Base-by-base conservation (phyloP, 768 basidiomycete genomes). In the Boletales sp. region DNA sequence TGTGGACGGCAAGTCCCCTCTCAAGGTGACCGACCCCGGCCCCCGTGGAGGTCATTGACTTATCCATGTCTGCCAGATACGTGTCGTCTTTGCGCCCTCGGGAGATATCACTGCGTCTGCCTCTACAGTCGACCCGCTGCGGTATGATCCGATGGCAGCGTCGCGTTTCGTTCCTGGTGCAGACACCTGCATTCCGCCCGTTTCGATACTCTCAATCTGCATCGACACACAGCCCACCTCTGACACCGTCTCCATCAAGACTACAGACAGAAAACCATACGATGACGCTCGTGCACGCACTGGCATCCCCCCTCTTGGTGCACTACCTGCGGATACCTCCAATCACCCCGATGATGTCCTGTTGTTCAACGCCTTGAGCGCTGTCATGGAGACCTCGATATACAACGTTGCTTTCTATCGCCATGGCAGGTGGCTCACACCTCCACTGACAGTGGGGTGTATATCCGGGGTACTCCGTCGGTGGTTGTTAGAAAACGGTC, bases 361-460 rank as follows among this genome's bases (percentile, higher is more conserved):
- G 25, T 63, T 92, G 46, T 82, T 79, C 70, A 84, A 84, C 57
- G 35, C 72, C 0, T 61, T 71, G 2, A 68, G 69, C 2, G 59
- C 70, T 15, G 62, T 87, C 47, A 86, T 76, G 40, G 89, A 92
- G 61, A 73, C 85, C 1, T 80, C 84, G 30, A 80, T 87, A 41
- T 83, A 76, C 64, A 92, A 90, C 56, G 67, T 90, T 46, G 86
- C 87, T 2, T 78, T 90, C 52, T 78, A 75, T 55, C 81, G 84
- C 12, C 60, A 61, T 4, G 63, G 64, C 2, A 58, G 49, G 10
- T 92, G 90, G 90, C 55, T 86, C 48, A 90, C 89, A 1, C 89
- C 89, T 18, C 56, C 76, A 3, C 60, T 73, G 12, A 64, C 70
- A 2, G 77, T 78, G 17, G 88, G 89, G 17, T 89, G 89, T 59